Percentiles rank a stretch among this genome's conserved stretches.
phyloP scores from a whole-genome alignment of 768 basidiomycete genomes.

The Punctularia strigosozonata region DNA sequence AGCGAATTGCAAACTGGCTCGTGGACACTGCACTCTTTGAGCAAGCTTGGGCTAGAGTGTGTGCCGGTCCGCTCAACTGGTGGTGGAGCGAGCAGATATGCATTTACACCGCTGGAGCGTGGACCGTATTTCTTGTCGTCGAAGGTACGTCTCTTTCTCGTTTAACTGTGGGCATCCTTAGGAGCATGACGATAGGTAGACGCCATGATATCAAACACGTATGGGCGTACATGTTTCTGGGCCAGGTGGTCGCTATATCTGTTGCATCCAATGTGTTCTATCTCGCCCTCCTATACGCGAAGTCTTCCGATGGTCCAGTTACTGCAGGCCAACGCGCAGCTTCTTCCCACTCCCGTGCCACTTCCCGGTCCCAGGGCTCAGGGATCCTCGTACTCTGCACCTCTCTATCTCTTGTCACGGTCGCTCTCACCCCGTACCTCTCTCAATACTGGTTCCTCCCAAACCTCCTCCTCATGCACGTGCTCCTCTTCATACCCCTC shows the following conservation, averaged over 20 bases:
- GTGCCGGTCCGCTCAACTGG: constrained; percentile 35
- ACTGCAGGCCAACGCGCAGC: too few species aligned
- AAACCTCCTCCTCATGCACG: constrained; percentile 53
- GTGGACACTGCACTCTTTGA: constrained; percentile 43
- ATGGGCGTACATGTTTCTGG: constrained; percentile 65
- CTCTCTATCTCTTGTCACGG: constrained; percentile 30
- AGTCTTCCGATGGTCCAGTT: too few species aligned
- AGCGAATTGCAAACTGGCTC: constrained; percentile 42
- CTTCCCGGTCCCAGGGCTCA: too few species aligned
- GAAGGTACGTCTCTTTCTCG: constrained; percentile 29
- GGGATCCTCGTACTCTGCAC: constrained; percentile 29
- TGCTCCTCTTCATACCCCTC: constrained; percentile 40
- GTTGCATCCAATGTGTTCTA: constrained; percentile 57
- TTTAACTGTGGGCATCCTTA: background rate
- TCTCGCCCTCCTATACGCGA: constrained; percentile 26
- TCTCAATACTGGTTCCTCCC: constrained; percentile 35
- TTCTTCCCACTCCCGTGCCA: too few species aligned
- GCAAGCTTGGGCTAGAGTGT: constrained; percentile 37
- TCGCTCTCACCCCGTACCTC: constrained; percentile 32
- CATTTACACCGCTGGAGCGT: constrained; percentile 43
- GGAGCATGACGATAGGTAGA: constrained; percentile 18
- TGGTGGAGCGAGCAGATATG: constrained; percentile 65
- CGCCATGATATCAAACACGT: constrained; percentile 31
- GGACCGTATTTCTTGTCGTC: constrained; percentile 37
- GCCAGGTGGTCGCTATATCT: constrained; percentile 60